phyloP scores from a whole-genome alignment of 164 flowering plant species.

The Brasenia schreberi region DNA sequence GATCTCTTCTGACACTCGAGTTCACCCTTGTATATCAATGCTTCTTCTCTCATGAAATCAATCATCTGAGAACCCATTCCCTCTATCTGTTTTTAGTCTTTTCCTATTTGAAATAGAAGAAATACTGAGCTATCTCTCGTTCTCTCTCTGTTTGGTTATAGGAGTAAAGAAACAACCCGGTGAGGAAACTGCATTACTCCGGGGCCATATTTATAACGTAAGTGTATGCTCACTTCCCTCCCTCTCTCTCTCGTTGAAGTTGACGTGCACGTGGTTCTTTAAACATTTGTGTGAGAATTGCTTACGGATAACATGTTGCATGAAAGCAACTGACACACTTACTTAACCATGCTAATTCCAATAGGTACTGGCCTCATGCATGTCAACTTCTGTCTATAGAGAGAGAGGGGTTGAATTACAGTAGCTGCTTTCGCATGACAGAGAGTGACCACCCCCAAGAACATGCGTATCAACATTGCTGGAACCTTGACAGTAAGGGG shows the following conservation, averaged over 20 bases:
- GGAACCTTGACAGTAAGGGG: too few relatives aligned
- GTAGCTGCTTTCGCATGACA: too few relatives aligned
- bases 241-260: not conserved
- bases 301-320: too few relatives aligned
- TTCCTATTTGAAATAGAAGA: too few relatives aligned
- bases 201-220: not conserved
- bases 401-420: too few relatives aligned
- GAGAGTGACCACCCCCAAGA: too few relatives aligned
- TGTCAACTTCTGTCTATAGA: too few relatives aligned
- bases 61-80: not conserved
- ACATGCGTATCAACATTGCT: too few relatives aligned
- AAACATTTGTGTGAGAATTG: too few relatives aligned
- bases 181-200: not conserved
- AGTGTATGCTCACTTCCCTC: not conserved
- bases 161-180: not conserved
- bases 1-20: not conserved
- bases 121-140: not conserved
- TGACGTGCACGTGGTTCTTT: not conserved
- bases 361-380: too few relatives aligned
- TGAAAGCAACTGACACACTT: too few relatives aligned
- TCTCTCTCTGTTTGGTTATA: not conserved
- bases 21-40: not conserved
- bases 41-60: not conserved
- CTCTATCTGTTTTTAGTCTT: not conserved
- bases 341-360: too few relatives aligned